Evolutionary conservation across 2,329 filamentous ascomycete species (phyloP).

Genomic region (Colletotrichum filicis): DNA sequence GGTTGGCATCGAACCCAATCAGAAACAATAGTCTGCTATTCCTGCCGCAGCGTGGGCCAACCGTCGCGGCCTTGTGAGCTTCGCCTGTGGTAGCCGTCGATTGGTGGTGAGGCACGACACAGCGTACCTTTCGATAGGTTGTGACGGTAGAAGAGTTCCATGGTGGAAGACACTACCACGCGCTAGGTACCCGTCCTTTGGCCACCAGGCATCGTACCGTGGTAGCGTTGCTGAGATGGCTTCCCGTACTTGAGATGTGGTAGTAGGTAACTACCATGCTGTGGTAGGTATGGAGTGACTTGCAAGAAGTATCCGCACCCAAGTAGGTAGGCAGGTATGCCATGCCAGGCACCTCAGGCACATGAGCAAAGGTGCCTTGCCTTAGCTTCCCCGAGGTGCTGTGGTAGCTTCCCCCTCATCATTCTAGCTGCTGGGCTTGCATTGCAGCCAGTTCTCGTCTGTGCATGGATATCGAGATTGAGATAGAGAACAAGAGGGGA

Average conservation of each 20-base stretch:
- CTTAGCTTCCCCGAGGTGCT: neutral
- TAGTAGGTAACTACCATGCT: too few species aligned
- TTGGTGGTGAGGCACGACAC: neutral
- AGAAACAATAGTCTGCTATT: conserved; percentile 36
- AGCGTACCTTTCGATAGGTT: neutral
- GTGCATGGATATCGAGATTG: neutral
- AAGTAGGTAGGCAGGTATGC: too few species aligned
- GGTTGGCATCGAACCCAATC: conserved; percentile 30
- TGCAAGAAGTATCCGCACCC: too few species aligned
- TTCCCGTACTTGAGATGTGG: neutral
- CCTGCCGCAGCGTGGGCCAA: conserved; percentile 22
- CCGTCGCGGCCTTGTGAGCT: neutral
- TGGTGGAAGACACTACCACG: neutral
- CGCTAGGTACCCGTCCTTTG: neutral
- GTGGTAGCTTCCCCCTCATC: neutral
- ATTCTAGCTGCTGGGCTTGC: neutral
- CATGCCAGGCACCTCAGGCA: conserved; percentile 11
- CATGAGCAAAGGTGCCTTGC: conserved; percentile 18
- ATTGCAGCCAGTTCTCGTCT: neutral
- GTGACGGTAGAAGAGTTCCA: neutral
- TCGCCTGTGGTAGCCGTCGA: neutral
- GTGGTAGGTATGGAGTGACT: too few species aligned
- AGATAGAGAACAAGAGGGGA: neutral
- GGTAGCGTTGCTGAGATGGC: neutral
- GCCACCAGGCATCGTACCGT: neutral